phyloP scores from a whole-genome alignment of 306 rosid species.

The Vicia faba region DNA sequence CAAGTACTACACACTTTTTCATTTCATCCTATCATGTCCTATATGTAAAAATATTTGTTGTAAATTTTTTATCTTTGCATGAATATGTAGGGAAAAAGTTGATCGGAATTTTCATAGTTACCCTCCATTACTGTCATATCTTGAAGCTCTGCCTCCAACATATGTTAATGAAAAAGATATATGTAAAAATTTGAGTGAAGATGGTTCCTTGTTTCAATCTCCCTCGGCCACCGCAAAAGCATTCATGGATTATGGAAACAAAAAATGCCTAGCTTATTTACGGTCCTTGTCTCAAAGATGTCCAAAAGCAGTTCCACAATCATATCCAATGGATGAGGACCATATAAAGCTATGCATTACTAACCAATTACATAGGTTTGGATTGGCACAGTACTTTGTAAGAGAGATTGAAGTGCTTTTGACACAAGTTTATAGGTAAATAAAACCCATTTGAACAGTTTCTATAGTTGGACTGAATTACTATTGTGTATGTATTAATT shows the following conservation, averaged over 20 bases:
- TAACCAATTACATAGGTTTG: constrained; percentile 46
- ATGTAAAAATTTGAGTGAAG: constrained; percentile 27
- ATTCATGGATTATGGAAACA: constrained; percentile 35
- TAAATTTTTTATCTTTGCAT: background rate
- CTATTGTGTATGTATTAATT: too few relatives aligned
- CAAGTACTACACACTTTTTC: background rate
- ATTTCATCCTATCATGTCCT: too few relatives aligned
- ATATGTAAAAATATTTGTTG: background rate
- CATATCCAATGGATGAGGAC: constrained; percentile 52
- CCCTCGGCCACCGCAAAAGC: constrained; percentile 52
- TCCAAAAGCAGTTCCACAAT: constrained; percentile 42
- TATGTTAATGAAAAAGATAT: constrained; percentile 37
- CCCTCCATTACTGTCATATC: constrained; percentile 39
- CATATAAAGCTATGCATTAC: constrained; percentile 44
- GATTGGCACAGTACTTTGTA: constrained; percentile 42
- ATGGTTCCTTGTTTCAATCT: constrained; percentile 49
- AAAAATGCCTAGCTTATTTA: constrained; percentile 31
- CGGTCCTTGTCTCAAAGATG: constrained; percentile 41
- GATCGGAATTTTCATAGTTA: constrained; percentile 1
- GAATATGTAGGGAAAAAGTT: constrained; percentile 32
- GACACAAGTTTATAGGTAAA: constrained; percentile 40
- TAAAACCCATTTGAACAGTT: too few relatives aligned
- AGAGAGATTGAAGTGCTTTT: constrained; percentile 38
- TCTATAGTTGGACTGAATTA: too few relatives aligned
- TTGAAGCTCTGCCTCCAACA: constrained; percentile 44